Conservation (phyloP, 1,139 yeast genomes). For the Sugiyamaella paludigena region DNA sequence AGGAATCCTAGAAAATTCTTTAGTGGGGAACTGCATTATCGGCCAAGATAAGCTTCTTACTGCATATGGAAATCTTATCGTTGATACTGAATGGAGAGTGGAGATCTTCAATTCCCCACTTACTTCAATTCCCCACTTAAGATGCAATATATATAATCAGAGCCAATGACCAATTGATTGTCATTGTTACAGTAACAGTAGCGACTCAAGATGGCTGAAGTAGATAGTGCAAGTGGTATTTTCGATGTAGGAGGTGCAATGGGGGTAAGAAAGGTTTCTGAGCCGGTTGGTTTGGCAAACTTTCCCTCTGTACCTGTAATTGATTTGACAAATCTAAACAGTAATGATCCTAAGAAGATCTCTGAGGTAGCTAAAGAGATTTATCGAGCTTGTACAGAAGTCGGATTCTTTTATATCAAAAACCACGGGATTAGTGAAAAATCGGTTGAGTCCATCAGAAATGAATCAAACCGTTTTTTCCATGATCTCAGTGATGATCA, state of each 20-base stretch:
- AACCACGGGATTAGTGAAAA: neutral
- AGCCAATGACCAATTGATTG: no score
- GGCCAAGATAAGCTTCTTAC: no score
- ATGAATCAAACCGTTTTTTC: neutral
- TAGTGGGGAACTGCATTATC: no score
- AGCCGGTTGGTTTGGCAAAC: neutral
- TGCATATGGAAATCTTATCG: no score
- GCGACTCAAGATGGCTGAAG: no score
- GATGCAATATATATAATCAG: no score
- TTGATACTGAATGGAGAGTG: no score
- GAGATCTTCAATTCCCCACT: no score
- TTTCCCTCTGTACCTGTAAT: neutral
- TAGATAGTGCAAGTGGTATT: no score
- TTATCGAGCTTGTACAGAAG: neutral
- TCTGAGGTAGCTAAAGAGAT: neutral
- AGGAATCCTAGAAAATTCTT: no score
- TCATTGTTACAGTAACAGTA: no score
- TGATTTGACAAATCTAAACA: neutral
- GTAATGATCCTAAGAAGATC: neutral
- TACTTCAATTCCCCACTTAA: no score
- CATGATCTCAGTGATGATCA: neutral
- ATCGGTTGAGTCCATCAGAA: neutral
- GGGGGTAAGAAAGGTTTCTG: neutral
- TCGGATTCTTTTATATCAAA: neutral
- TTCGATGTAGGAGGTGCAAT: slow-evolving; percentile 1